Evolutionary conservation across 2,329 filamentous ascomycete species (phyloP), one percentile per base, ranked within the genome.

Genomic region (Pseudopyricularia javanii): DNA sequence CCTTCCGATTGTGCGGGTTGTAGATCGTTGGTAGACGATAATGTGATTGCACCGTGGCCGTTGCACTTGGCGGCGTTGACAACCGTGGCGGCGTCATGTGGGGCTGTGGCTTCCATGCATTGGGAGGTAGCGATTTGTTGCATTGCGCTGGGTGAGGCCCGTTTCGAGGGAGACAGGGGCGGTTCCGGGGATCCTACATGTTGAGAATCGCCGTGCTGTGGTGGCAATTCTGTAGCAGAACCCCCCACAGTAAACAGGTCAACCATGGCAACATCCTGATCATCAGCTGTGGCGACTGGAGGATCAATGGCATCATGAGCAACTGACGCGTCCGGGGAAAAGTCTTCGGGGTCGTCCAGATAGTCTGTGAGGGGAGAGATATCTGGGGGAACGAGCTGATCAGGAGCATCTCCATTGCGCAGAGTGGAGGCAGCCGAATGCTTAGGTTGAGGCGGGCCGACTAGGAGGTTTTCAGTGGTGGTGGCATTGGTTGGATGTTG

Each of bases 251-350:
- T 30, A 35, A 57, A 50, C 33, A 56, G 56, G 34, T 65, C 61
- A 1, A 54, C 47, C 62, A 65, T 66, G 4, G 56, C 47, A 2
- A 60, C 45, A 11, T 64, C 62, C 20, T 54, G 47, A 22, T 53
- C 53, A 2, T 35, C 22, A 11, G 11, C 32, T 9, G 17, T 47
- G 12, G 43, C 17, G 9, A 33, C 26, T 2, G 28, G 35, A 8
- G 33, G 33, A 24, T 52, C 53, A 33, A 40, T 28, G 6, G 26
- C 35, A 22, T 43, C 35, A 33, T 26, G 15, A 15, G 20, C 34
- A 24, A 51, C 17, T 7, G 50, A 51, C 14, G 35, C 28, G 14
- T 51, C 50, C 7, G 50, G 50, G n/a, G 50, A 51, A 15, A 51
- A 40, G 8, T 45, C 24, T n/a, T 37, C 34, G 8, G 37, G 50